A percentile compares a stretch with the other conserved stretches of the same genome.
These are phyloP conservation scores for Litchi chinensis DNA, from an alignment of 345 rosid species.

Conservation along the genomic window DNA sequence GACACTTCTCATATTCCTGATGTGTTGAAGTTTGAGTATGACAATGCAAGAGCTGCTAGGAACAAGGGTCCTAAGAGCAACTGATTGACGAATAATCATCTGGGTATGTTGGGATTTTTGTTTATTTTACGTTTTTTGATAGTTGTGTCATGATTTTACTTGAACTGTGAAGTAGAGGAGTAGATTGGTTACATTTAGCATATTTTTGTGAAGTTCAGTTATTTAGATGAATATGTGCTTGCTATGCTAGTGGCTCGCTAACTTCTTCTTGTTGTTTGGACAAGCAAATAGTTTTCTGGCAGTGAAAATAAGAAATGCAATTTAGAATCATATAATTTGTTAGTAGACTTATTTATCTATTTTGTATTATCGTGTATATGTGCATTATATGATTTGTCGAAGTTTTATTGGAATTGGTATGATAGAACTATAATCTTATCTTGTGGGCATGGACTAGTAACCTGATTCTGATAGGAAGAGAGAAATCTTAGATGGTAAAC, in stretches of 20 bases:
- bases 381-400: not conserved
- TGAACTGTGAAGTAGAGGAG: not conserved
- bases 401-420: not conserved
- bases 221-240: not conserved
- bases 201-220: not conserved
- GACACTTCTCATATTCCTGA: constrained; percentile 91
- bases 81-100: constrained; percentile 37
- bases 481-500: not conserved
- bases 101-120: constrained; percentile 29
- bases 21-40: constrained; percentile 90
- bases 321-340: not conserved
- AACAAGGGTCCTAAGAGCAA: constrained; percentile 48
- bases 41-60: constrained; percentile 86
- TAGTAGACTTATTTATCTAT: not conserved
- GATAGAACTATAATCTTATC: not conserved
- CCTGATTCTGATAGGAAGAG: not conserved
- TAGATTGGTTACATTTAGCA: not conserved
- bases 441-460: not conserved
- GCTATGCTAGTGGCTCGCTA: not conserved
- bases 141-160: not conserved
- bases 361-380: too few relatives aligned
- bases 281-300: not conserved
- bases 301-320: not conserved
- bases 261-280: not conserved
- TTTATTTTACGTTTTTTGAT: not conserved